Base-by-base conservation (phyloP, 495 filamentous ascomycete genomes). In the Penicillium alfredii region DNA sequence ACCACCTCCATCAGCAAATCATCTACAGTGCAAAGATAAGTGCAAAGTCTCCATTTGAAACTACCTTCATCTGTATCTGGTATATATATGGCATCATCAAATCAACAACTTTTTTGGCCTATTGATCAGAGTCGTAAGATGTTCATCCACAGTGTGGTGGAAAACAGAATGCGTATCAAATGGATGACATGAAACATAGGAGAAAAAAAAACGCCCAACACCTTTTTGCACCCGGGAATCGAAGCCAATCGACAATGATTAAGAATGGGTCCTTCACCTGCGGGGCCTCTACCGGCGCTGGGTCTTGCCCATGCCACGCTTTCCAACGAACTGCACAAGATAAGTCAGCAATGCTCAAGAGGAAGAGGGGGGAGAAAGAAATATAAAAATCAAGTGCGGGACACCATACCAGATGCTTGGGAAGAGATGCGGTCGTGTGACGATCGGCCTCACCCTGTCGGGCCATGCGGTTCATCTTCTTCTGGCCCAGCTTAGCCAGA, bases 391-490 rank as follows among this genome's bases (percentile, higher is more conserved):
- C 19, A 4, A 47, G 10, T 25, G 27, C n/a, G 4, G 18, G 27
- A 21, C 19, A 1, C 14, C 80, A 51, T 74, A 95, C 87, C 77
- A 98, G 74, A 69, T 96, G 89, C 70, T 94, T 98, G 33, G 84
- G 79, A 57, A 94, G 64, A 27, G 82, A 71, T 6, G 81, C 81
- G 36, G 81, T 80, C 33, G 81, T 82, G 67, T 97, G 93, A 56
- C 92, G 75, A 77, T 98, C 92, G 23, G 88, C 88, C 71, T 98
- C 92, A 66, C 92, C 92, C 72, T 85, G 80, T 57, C 89, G 79
- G 27, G 92, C 92, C 84, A 93, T 90, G 42, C 90, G 74, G 69
- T 98, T 97, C 88, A 93, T 96, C 80, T 87, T 86, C 75, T 88
- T 87, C 80, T 98, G 92, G 46, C 81, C 73, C 53, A 98, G 61